Conservation (phyloP, 1,139 yeast species). For the Debaryomyces sp. region DNA sequence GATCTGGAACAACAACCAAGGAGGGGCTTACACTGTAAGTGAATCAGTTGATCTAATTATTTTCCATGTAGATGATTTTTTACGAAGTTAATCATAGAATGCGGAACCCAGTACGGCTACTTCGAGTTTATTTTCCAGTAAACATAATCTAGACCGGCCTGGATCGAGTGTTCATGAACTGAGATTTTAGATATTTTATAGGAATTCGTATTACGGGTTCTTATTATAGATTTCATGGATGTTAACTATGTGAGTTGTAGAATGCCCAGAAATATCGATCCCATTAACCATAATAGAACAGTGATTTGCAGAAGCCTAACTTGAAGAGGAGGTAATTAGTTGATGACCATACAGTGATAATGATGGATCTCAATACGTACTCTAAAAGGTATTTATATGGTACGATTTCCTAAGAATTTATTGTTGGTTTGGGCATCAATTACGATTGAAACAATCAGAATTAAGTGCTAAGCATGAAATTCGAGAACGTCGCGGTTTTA, state of each 20-base stretch:
- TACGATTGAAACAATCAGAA: background rate
- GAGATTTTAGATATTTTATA: background rate
- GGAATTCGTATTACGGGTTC: background rate
- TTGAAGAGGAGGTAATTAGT: background rate
- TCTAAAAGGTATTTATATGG: background rate
- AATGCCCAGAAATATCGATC: background rate
- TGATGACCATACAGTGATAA: background rate
- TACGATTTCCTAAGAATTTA: background rate
- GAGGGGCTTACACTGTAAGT: background rate
- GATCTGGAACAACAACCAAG: background rate
- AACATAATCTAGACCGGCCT: background rate
- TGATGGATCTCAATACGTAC: background rate
- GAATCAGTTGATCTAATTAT: background rate
- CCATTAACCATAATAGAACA: background rate
- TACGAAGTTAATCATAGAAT: background rate
- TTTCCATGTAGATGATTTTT: background rate
- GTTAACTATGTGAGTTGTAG: background rate
- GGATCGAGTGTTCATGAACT: background rate
- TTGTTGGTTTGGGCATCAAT: background rate
- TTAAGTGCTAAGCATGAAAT: background rate
- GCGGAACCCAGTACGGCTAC: background rate
- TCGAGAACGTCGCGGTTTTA: background rate
- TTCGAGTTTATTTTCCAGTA: background rate
- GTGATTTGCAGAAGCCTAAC: background rate
- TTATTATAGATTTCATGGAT: background rate